Conservation (phyloP, 768 basidiomycete species). For the Calvatia gigantea region DNA sequence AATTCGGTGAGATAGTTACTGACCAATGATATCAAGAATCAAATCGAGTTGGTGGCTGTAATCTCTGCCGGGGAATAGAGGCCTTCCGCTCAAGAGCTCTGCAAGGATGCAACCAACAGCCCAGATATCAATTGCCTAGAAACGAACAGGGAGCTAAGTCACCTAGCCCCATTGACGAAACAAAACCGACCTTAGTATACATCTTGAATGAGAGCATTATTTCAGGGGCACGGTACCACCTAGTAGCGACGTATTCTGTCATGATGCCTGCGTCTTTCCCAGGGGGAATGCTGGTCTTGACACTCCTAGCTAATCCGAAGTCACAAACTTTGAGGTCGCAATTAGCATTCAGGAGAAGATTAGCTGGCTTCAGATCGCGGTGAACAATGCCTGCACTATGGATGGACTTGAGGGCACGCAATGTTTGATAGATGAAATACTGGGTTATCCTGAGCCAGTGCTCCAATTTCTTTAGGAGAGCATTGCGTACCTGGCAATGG, state of each 20-base stretch:
- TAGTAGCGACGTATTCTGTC: conserved; percentile 87
- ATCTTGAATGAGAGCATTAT: conserved; percentile 95
- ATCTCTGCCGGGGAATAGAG: conserved; percentile 85
- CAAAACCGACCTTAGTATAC: conserved; percentile 61
- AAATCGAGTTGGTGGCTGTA: conserved; percentile 87
- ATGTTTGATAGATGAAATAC: conserved; percentile 83
- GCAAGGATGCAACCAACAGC: conserved; percentile 75
- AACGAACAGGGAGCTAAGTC: conserved; percentile 9
- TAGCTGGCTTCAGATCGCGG: conserved; percentile 82
- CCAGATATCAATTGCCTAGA: conserved; percentile 66
- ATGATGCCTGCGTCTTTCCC: conserved; percentile 66
- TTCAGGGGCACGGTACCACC: conserved; percentile 93
- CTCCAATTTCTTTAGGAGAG: conserved; percentile 35
- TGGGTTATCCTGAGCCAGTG: conserved; percentile 26
- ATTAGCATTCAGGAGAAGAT: conserved; percentile 84
- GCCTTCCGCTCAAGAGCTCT: conserved; percentile 76
- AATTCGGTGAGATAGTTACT: conserved; percentile 10
- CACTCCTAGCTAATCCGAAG: conserved; percentile 77
- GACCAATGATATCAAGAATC: conserved; percentile 84
- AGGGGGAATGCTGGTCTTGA: conserved; percentile 49
- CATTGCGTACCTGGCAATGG: conserved; percentile 63
- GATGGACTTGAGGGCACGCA: conserved; percentile 84
- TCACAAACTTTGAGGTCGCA: conserved; percentile 90
- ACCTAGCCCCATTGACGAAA: conserved; percentile 1
- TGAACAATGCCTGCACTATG: conserved; percentile 84